These are phyloP conservation scores for Candolleomyces eurysporus DNA, from an alignment of 768 basidiomycete species.

Conservation along the genomic window DNA sequence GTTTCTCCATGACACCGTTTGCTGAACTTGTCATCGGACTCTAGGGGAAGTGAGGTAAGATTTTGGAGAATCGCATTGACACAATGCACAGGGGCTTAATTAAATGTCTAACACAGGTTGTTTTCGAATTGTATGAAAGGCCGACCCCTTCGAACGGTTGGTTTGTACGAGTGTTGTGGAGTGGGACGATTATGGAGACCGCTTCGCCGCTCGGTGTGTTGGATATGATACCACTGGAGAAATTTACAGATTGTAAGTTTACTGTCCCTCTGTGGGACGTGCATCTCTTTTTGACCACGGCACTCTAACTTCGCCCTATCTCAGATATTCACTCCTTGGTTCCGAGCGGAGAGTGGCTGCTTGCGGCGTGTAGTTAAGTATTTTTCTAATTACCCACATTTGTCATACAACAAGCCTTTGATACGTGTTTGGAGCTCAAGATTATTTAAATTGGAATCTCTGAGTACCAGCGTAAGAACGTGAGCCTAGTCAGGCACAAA, in stretches of 20 bases:
- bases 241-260: conserved; percentile 42
- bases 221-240: conserved; percentile 41
- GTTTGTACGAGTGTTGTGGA: conserved; percentile 50
- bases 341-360: conserved; percentile 1
- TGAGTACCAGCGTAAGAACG: no score
- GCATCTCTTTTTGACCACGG: no score
- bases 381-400: no score
- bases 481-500: no score
- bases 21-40: background rate
- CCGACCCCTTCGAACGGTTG: conserved; percentile 12
- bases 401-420: no score
- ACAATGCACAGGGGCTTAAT: no score
- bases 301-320: no score
- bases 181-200: conserved; percentile 48
- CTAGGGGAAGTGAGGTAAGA: conserved; percentile 43
- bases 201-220: conserved; percentile 46
- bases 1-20: background rate
- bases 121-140: conserved; percentile 45
- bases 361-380: background rate
- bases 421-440: no score
- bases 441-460: no score
- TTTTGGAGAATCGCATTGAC: no score
- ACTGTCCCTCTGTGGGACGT: no score
- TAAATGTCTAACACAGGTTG: conserved; percentile 25
- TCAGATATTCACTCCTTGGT: background rate